Base-by-base conservation (phyloP, 1,284 basidiomycete genomes). In the Earliella scabrosa region DNA sequence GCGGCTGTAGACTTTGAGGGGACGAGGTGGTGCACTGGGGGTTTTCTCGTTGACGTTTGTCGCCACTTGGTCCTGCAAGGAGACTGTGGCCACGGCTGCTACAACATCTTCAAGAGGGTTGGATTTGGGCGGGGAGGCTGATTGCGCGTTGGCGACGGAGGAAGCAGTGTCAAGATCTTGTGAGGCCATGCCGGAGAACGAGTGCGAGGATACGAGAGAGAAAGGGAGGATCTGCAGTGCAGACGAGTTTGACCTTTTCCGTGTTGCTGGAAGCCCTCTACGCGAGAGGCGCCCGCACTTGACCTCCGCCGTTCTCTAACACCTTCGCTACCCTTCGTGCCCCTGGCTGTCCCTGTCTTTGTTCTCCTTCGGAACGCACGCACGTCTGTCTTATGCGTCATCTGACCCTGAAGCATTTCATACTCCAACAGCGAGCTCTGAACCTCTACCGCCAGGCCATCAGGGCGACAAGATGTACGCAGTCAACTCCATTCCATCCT, bases 321-420 rank as follows among this genome's bases (percentile, higher is more conserved):
- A 8, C 18, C 31, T 13, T 46, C 18, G 11, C 47, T 49, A 1
- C 23, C 16, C 27, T 45, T n/a, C 29, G 21, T 23, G 24, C 9
- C 4, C 32, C 43, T 23, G 23, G 20, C 20, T 34, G 3, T 20
- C 11, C 10, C 29, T 53, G 9, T 21, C 16, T 40, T 4, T 34
- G 8, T 26, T 34, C 29, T 35, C 39, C n/a, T 9, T n/a, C 31
- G 34, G 38, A 27, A 21, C 23, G 18, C 34, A 21, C n/a, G 2
- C 26, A 0, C 24, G 18, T 9, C 38, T 13, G 29, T 23, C 48
- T 40, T 18, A 70, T 69, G 70, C 59, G 55, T 5, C 58, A 64
- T 16, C 56, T 66, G 11, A 71, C 85, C 38, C 80, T 92, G 68
- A 88, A 81, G 71, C 88, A 92, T 71, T 92, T 91, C 67, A 80